A percentile compares a stretch with the other conserved stretches of the same genome.
phyloP scores from a whole-genome alignment of 768 basidiomycete genomes.

The Collybia nuda region DNA sequence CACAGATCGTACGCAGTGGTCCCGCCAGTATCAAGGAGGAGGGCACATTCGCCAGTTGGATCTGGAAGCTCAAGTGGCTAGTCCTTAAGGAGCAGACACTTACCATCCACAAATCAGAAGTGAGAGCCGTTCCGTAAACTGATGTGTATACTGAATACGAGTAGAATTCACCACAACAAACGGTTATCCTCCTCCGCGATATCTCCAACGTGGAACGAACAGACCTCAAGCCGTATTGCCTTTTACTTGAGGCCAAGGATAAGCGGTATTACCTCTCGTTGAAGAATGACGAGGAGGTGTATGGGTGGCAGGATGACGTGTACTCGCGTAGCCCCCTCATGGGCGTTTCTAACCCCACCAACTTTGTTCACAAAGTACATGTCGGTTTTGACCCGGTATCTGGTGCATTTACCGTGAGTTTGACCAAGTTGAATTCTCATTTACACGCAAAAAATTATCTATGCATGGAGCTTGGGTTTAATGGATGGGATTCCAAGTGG shows the following conservation, averaged over 20 bases:
- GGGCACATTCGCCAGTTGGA: slow-evolving; percentile 79
- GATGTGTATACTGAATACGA: slow-evolving; percentile 6
- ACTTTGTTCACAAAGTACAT: slow-evolving; percentile 98
- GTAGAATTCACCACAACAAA: slow-evolving; percentile 58
- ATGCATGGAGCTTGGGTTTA: too few relatives aligned
- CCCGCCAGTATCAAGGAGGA: slow-evolving; percentile 90
- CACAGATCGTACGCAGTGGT: slow-evolving; percentile 66
- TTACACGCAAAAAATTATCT: neutral
- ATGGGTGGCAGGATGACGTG: slow-evolving; percentile 97
- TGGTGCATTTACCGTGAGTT: slow-evolving; percentile 88
- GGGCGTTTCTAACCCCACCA: slow-evolving; percentile 93
- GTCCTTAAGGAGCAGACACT: slow-evolving; percentile 79
- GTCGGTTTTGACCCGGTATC: slow-evolving; percentile 95
- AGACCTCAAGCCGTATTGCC: slow-evolving; percentile 93
- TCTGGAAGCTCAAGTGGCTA: slow-evolving; percentile 91
- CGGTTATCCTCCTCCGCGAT: slow-evolving; percentile 65
- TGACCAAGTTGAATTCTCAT: neutral
- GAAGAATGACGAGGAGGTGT: slow-evolving; percentile 96
- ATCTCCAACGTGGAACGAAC: slow-evolving; percentile 88
- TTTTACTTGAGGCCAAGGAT: slow-evolving; percentile 83
- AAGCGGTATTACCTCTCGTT: slow-evolving; percentile 79
- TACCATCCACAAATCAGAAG: slow-evolving; percentile 90
- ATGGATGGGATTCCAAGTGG: neutral
- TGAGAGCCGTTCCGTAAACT: slow-evolving; percentile 33
- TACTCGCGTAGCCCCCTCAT: slow-evolving; percentile 90